Evolutionary conservation across 768 basidiomycete genomes (phyloP).

Genomic region (Candolleomyces eurysporus): DNA sequence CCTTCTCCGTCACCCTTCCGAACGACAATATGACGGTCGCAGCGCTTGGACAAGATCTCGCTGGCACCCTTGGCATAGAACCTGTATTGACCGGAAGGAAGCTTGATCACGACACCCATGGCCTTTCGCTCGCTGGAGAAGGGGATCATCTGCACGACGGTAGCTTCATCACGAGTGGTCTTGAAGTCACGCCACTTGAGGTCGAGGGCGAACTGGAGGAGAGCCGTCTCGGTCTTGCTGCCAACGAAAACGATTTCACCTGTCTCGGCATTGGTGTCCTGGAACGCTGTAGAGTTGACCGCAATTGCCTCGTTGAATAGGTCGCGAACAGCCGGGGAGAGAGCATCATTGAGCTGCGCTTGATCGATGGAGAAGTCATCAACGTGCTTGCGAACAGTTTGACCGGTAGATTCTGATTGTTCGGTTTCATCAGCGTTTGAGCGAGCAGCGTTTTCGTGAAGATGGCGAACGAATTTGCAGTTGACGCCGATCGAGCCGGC

Average conservation of each 20-base stretch:
- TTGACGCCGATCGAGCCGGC: conserved; percentile 94
- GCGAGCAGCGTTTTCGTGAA: conserved; percentile 68
- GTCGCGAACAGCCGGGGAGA: conserved; percentile 57
- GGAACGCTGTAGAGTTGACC: conserved; percentile 93
- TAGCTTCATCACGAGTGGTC: conserved; percentile 55
- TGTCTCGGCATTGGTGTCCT: conserved; percentile 66
- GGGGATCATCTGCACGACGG: conserved; percentile 84
- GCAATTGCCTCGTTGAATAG: conserved; percentile 86
- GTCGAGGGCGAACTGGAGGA: conserved; percentile 82
- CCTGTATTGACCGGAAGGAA: conserved; percentile 54
- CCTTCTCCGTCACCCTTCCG: conserved; percentile 21
- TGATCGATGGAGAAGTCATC: conserved; percentile 89
- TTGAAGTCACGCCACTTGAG: conserved; percentile 75
- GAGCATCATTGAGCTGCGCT: conserved; percentile 57
- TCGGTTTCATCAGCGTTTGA: conserved; percentile 66
- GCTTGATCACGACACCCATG: conserved; percentile 85
- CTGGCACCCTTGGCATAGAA: conserved; percentile 91
- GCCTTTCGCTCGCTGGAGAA: conserved; percentile 93
- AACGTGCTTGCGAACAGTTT: conserved; percentile 40
- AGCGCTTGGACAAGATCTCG: conserved; percentile 85
- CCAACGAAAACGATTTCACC: conserved; percentile 72
- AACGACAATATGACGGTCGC: conserved; percentile 72
- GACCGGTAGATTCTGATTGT: conserved; percentile 22
- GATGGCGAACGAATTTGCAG: conserved; percentile 85
- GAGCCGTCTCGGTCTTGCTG: conserved; percentile 93